These are phyloP conservation scores for Acanthamoeba sp. DNA, from an alignment of 208 protist species.

Conservation along the genomic window DNA sequence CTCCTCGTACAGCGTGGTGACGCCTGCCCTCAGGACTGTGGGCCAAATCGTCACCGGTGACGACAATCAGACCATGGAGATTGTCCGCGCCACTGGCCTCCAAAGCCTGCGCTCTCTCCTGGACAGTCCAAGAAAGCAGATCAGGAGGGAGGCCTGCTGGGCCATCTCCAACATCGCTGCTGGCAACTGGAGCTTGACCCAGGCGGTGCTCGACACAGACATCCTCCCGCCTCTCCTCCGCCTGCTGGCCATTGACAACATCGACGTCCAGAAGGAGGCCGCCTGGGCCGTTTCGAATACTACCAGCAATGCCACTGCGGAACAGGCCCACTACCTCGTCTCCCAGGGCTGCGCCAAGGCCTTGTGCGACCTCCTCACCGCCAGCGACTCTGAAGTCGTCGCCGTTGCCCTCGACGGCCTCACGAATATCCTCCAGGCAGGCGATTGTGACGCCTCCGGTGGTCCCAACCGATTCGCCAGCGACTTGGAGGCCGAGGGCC, in stretches of 20 bases:
- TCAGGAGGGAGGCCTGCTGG: constrained; percentile 99
- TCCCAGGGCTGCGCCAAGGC: no score
- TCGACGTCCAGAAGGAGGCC: no score
- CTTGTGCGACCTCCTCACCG: constrained; percentile 94
- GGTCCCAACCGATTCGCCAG: constrained; percentile 87
- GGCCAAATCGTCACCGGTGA: no score
- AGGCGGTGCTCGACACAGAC: constrained; percentile 89
- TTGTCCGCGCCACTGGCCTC: constrained; percentile 95
- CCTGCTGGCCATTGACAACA: constrained; percentile 92
- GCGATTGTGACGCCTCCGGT: constrained; percentile 61
- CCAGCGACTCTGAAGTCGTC: constrained; percentile 93
- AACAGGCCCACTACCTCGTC: constrained; percentile 95
- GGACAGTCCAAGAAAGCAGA: constrained; percentile 90
- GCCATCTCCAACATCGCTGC: no score
- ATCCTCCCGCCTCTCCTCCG: constrained; percentile 95
- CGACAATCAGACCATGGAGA: constrained; percentile 95
- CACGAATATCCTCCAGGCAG: constrained; percentile 94
- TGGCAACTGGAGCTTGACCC: constrained; percentile 95
- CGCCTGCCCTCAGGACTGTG: constrained; percentile 96
- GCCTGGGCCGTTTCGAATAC: constrained; percentile 98
- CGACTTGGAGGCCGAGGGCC: constrained; percentile 94
- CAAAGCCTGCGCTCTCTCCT: constrained; percentile 91
- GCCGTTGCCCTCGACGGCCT: constrained; percentile 96
- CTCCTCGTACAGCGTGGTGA: constrained; percentile 90
- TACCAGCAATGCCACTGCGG: constrained; percentile 92